Evolutionary conservation across 768 basidiomycete species (phyloP).

Genomic region (Boletus sensibilis): DNA sequence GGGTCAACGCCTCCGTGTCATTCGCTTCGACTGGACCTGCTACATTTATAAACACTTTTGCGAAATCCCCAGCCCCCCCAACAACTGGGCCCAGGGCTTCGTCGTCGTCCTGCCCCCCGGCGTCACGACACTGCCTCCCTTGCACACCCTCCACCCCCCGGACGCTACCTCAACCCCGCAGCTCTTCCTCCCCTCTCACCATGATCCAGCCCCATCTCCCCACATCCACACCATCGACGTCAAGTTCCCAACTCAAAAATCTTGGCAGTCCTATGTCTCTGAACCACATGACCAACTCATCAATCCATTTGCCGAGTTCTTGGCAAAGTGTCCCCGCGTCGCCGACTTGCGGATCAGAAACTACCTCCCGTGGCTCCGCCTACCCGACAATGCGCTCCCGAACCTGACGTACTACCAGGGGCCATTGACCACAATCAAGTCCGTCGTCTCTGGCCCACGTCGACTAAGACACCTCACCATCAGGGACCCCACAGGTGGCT

Average conservation of each 20-base stretch:
- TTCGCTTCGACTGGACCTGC: slow-evolving; percentile 45
- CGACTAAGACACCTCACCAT: slow-evolving; percentile 23
- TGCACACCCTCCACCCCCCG: slow-evolving; percentile 11
- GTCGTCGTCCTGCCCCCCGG: slow-evolving; percentile 9
- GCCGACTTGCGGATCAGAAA: slow-evolving; percentile 25
- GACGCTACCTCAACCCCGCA: background rate
- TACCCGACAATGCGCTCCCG: slow-evolving; percentile 21
- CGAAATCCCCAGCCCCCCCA: background rate
- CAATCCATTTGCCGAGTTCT: slow-evolving; percentile 25
- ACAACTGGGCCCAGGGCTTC: slow-evolving; percentile 18
- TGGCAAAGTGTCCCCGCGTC: slow-evolving; percentile 25
- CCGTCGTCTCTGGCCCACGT: slow-evolving; percentile 22
- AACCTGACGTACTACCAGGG: slow-evolving; percentile 23
- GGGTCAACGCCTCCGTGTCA: slow-evolving; percentile 36
- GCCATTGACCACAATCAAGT: slow-evolving; percentile 28
- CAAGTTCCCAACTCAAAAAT: slow-evolving; percentile 32
- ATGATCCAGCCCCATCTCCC: slow-evolving; percentile 18
- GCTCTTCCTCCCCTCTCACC: slow-evolving; percentile 5
- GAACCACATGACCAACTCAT: slow-evolving; percentile 31
- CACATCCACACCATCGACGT: slow-evolving; percentile 31
- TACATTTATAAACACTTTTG: slow-evolving; percentile 36
- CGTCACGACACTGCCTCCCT: background rate
- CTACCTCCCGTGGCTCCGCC: slow-evolving; percentile 26
- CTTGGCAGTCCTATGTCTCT: slow-evolving; percentile 28
- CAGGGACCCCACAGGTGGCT: slow-evolving; percentile 23